Conservation (phyloP, 768 basidiomycete genomes). For the Phaffia australis region DNA sequence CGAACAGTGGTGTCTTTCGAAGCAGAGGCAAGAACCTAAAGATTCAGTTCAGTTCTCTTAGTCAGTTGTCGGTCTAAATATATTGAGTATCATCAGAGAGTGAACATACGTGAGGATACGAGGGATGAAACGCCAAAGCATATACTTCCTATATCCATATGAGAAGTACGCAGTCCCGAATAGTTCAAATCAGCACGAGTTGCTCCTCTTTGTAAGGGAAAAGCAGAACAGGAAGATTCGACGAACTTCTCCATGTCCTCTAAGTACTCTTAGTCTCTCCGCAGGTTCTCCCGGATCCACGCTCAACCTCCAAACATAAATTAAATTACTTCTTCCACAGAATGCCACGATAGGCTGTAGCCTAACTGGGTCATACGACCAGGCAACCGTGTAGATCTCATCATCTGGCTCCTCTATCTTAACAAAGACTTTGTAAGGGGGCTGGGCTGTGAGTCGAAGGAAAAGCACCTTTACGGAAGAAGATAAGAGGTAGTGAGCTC, state of each 20-base stretch:
- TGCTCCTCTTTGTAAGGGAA: neutral
- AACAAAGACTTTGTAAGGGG: conserved; percentile 8
- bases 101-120: conserved; percentile 17
- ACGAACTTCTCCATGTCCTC: conserved; percentile 34
- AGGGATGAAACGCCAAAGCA: conserved; percentile 26
- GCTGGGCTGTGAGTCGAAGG: neutral
- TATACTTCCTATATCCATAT: conserved; percentile 27
- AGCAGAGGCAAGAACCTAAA: conserved; percentile 33
- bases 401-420: conserved; percentile 23
- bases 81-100: neutral
- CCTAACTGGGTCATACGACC: conserved; percentile 30
- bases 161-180: neutral
- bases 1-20: conserved; percentile 32
- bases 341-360: conserved; percentile 30
- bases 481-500: conserved; percentile 3
- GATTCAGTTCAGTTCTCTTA: neutral
- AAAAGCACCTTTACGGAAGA: neutral
- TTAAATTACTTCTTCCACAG: conserved; percentile 28
- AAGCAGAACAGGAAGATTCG: neutral
- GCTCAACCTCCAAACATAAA: conserved; percentile 30
- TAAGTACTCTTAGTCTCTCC: conserved; percentile 25
- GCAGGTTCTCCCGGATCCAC: neutral
- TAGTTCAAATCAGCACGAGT: neutral
- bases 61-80: neutral
- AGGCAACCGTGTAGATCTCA: conserved; percentile 28